A percentile compares a stretch with the other conserved stretches of the same genome.
Evolutionary conservation across 176 grass and related monocot species (phyloP).

Genomic region (Saccharum officinarum): DNA sequence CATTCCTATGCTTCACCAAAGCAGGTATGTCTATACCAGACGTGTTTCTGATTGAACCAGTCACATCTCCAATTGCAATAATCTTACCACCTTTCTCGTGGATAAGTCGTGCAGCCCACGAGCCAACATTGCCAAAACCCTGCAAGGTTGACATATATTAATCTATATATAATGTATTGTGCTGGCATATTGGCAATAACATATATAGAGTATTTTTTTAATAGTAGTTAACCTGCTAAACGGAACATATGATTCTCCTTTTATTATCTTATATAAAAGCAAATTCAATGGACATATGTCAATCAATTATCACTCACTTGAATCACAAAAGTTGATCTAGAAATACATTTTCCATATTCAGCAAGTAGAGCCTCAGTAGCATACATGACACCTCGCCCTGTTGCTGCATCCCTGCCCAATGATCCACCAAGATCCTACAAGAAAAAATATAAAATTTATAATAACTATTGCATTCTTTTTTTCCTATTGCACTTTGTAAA

Average conservation of each 20-base stretch:
- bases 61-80: constrained; percentile 84
- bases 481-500: not conserved
- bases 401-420: constrained; percentile 92
- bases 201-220: not conserved
- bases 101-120: constrained; percentile 83
- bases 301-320: constrained; percentile 51
- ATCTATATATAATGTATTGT: not conserved
- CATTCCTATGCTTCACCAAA: constrained; percentile 60
- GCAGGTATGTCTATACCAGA: constrained; percentile 77
- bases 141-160: constrained; percentile 31
- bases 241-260: not conserved
- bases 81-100: constrained; percentile 91
- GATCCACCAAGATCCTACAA: constrained; percentile 96
- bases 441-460: not conserved
- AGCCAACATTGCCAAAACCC: constrained; percentile 98
- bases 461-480: not conserved
- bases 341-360: constrained; percentile 80
- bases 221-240: not conserved
- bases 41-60: constrained; percentile 68
- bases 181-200: not conserved
- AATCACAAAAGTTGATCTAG: constrained; percentile 83
- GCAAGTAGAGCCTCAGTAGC: constrained; percentile 79
- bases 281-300: not conserved
- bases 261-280: not conserved
- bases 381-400: constrained; percentile 82